Conservation (phyloP, 2,329 filamentous ascomycete species). For the Epichloe sibirici region DNA sequence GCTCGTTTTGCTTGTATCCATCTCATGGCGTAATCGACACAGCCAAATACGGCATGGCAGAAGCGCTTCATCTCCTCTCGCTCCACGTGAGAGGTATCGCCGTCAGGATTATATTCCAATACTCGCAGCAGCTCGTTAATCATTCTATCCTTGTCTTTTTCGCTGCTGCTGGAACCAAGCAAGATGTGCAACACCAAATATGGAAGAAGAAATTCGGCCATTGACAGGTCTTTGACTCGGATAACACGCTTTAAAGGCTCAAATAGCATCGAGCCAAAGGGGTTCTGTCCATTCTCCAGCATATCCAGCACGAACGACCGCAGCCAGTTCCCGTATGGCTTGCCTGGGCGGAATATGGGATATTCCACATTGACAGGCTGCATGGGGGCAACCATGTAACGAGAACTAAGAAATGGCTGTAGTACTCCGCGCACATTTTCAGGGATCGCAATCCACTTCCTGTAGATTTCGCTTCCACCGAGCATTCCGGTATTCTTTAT, state of each 20-base stretch:
- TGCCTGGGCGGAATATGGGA: constrained; percentile 60
- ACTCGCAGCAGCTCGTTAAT: constrained; percentile 64
- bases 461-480: constrained; percentile 48
- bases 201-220: constrained; percentile 78
- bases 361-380: constrained; percentile 48
- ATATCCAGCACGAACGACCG: constrained; percentile 70
- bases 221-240: constrained; percentile 71
- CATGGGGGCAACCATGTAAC: constrained; percentile 60
- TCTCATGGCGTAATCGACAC: constrained; percentile 81
- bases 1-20: constrained; percentile 69
- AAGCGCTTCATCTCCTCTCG: constrained; percentile 71
- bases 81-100: constrained; percentile 43
- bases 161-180: constrained; percentile 50
- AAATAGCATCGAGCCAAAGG: constrained; percentile 67
- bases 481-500: constrained; percentile 25
- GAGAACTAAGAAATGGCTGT: constrained; percentile 78
- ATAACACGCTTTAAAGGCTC: constrained; percentile 72
- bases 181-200: constrained; percentile 78
- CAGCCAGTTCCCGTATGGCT: constrained; percentile 71
- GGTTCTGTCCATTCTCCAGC: constrained; percentile 62
- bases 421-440: constrained; percentile 68
- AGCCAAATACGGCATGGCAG: constrained; percentile 81
- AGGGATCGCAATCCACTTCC: constrained; percentile 68
- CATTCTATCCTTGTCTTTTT: constrained; percentile 51
- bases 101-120: constrained; percentile 46